Conservation (phyloP, 768 basidiomycete genomes). For the Punctularia strigosozonata region DNA sequence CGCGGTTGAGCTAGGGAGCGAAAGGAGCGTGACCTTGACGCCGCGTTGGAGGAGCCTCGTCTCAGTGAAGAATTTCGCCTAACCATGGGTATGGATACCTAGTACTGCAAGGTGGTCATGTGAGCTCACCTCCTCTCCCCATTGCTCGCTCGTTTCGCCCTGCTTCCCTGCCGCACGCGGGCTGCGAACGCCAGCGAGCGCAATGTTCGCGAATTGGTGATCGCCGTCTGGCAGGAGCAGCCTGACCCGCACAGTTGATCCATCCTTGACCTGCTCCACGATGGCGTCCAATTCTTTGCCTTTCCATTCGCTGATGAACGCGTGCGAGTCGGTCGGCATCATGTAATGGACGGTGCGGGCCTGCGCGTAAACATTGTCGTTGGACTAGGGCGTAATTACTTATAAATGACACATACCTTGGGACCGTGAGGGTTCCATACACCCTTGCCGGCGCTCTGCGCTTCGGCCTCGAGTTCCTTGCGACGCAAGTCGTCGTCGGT, state of each 20-base stretch:
- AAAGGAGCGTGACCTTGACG: slow-evolving; percentile 69
- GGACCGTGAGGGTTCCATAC: slow-evolving; percentile 80
- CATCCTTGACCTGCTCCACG: slow-evolving; percentile 91
- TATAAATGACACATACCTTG: slow-evolving; percentile 28
- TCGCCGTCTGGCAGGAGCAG: slow-evolving; percentile 80
- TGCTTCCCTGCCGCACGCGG: slow-evolving; percentile 53
- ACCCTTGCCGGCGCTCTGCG: slow-evolving; percentile 64
- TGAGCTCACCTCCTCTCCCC: slow-evolving; percentile 76
- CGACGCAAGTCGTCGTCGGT: slow-evolving; percentile 68
- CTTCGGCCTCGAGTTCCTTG: slow-evolving; percentile 67
- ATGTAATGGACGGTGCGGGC: slow-evolving; percentile 64
- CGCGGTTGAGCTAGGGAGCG: slow-evolving; percentile 66
- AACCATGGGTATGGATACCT: background rate
- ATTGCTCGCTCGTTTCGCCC: slow-evolving; percentile 71
- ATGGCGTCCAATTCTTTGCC: slow-evolving; percentile 84
- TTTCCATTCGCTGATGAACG: slow-evolving; percentile 86
- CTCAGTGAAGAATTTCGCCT: slow-evolving; percentile 95
- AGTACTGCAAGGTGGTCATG: slow-evolving; percentile 3
- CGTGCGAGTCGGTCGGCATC: slow-evolving; percentile 85
- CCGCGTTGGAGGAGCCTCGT: slow-evolving; percentile 70
- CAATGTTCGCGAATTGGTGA: slow-evolving; percentile 84
- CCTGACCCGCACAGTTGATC: slow-evolving; percentile 79
- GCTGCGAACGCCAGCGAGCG: slow-evolving; percentile 73
- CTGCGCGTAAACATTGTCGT: no score
- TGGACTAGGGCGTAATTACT: background rate